Evolutionary conservation across 2,329 filamentous ascomycete genomes (phyloP).

Genomic region (Metarhizium humberi): DNA sequence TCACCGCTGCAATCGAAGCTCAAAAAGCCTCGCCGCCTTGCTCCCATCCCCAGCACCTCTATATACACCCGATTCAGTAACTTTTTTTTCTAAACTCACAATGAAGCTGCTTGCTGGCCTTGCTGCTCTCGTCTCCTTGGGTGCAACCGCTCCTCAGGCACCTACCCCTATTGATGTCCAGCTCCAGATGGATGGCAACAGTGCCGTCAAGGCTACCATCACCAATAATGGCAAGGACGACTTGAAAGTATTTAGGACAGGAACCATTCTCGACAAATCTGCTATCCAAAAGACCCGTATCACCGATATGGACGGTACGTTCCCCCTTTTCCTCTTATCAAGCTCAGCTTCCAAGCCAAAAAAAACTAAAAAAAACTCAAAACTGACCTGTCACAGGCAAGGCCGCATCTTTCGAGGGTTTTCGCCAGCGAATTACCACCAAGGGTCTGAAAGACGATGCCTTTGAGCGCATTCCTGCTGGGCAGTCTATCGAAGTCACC

Average conservation of each 20-base stretch:
- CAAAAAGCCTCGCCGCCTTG: too few relatives aligned
- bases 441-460: slow-evolving; percentile 33
- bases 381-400: slow-evolving; percentile 15
- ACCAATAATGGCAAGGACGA: slow-evolving; percentile 40
- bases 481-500: slow-evolving; percentile 39
- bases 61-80: too few relatives aligned
- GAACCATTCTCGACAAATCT: slow-evolving; percentile 40
- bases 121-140: neutral
- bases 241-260: slow-evolving; percentile 42
- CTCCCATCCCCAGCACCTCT: too few relatives aligned
- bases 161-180: slow-evolving; percentile 30
- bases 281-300: slow-evolving; percentile 44
- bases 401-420: slow-evolving; percentile 40
- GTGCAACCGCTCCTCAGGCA: slow-evolving; percentile 1
- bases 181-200: slow-evolving; percentile 39
- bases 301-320: slow-evolving; percentile 30
- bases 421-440: slow-evolving; percentile 39
- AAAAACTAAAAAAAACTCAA: too few relatives aligned
- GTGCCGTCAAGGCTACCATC: slow-evolving; percentile 41
- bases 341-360: too few relatives aligned
- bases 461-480: slow-evolving; percentile 39
- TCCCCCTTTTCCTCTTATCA: neutral
- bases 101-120: slow-evolving; percentile 3
- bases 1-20: too few relatives aligned
- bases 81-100: neutral